A percentile compares a stretch with the other conserved stretches of the same genome.
Evolutionary conservation across 495 filamentous ascomycete genomes (phyloP).

Genomic region (Aspergillus indologenus): DNA sequence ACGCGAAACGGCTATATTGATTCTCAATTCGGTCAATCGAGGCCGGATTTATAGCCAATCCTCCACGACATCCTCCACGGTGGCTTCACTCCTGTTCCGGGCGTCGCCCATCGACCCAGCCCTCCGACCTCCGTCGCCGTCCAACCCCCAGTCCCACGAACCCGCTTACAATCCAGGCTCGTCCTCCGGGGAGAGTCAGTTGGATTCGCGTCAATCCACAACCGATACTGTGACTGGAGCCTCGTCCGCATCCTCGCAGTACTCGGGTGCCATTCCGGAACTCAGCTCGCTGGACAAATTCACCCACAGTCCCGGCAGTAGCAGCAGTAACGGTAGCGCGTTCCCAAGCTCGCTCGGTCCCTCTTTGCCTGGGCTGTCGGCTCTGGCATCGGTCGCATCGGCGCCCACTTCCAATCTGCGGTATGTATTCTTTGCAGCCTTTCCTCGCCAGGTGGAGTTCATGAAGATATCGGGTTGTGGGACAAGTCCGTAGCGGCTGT

Average conservation of each 20-base stretch:
- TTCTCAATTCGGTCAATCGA: conserved; percentile 34
- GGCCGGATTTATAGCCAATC: conserved; percentile 39
- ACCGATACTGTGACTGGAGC: conserved; percentile 27
- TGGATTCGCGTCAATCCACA: conserved; percentile 21
- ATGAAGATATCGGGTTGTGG: background rate
- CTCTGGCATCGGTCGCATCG: conserved; percentile 61
- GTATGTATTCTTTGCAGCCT: conserved; percentile 44
- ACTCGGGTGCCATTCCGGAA: conserved; percentile 37
- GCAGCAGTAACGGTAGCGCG: conserved; percentile 22
- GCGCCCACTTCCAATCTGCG: conserved; percentile 62
- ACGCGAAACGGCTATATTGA: background rate
- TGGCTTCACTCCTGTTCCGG: conserved; percentile 52
- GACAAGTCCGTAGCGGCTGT: background rate
- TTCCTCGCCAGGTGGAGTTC: background rate
- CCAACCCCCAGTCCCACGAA: conserved; percentile 39
- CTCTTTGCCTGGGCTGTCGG: conserved; percentile 58
- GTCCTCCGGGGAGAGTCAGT: conserved; percentile 22
- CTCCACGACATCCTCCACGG: conserved; percentile 41
- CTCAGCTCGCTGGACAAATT: conserved; percentile 25
- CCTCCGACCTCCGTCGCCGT: conserved; percentile 44
- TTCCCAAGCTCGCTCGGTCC: conserved; percentile 33
- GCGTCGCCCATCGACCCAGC: conserved; percentile 57
- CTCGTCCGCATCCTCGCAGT: conserved; percentile 37
- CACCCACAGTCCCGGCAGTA: conserved; percentile 20
- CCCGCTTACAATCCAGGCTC: conserved; percentile 30